phyloP scores from a whole-genome alignment of 805 yeast species.

The Candida fluviatilis region DNA sequence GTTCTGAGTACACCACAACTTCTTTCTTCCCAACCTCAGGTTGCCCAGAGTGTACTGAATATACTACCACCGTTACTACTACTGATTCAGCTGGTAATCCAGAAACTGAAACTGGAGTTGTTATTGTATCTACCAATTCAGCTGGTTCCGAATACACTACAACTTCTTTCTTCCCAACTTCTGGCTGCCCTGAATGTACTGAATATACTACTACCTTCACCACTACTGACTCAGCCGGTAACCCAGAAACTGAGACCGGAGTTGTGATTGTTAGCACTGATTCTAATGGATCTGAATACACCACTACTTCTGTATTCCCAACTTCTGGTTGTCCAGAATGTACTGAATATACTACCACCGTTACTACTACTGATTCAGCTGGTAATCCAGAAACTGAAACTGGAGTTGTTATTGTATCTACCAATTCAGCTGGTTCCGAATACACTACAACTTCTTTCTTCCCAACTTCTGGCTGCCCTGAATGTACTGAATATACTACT shows the following conservation, averaged over 20 bases:
- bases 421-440: constrained; percentile 12
- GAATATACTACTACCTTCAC: constrained; percentile 12
- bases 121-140: constrained; percentile 11
- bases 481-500: constrained; percentile 10
- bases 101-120: constrained; percentile 8
- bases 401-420: constrained; percentile 13
- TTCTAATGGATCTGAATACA: constrained; percentile 12
- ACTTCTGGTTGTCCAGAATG: constrained; percentile 9
- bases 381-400: constrained; percentile 11
- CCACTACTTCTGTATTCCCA: constrained; percentile 7
- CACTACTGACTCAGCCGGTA: constrained; percentile 11
- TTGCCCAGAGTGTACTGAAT: constrained; percentile 8
- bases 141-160: constrained; percentile 5
- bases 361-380: constrained; percentile 11
- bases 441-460: constrained; percentile 11
- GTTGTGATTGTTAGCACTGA: constrained; percentile 15
- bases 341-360: constrained; percentile 12
- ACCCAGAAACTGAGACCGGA: constrained; percentile 9
- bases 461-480: constrained; percentile 5
- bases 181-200: constrained; percentile 12
- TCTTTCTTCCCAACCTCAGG: constrained; percentile 3
- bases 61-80: constrained; percentile 9
- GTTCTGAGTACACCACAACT: constrained; percentile 13
- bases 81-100: constrained; percentile 7
- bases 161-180: background rate